A percentile compares a stretch with the other conserved stretches of the same genome.
These are phyloP conservation scores for Diaporthe humulicola DNA, from an alignment of 2,329 filamentous ascomycete genomes.

Conservation along the genomic window DNA sequence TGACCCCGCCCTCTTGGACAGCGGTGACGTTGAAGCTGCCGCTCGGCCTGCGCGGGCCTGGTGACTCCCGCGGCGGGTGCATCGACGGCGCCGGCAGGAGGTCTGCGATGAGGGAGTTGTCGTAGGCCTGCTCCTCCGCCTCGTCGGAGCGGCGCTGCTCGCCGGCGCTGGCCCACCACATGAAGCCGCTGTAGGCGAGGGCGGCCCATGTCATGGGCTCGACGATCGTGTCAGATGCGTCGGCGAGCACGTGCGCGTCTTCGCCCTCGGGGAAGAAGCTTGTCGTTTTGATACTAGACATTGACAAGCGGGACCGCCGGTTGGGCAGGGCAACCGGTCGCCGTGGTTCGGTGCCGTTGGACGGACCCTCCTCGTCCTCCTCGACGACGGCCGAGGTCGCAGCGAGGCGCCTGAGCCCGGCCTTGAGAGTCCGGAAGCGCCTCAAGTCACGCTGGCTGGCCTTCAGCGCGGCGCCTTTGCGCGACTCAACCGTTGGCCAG, in stretches of 20 bases:
- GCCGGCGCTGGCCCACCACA: slow-evolving; percentile 91
- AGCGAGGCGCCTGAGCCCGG: slow-evolving; percentile 68
- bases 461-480: slow-evolving; percentile 75
- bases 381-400: slow-evolving; percentile 40
- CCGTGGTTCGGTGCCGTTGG: slow-evolving; percentile 27
- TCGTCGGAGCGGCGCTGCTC: slow-evolving; percentile 75
- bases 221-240: slow-evolving; percentile 67
- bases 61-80: slow-evolving; percentile 30
- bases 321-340: slow-evolving; percentile 31
- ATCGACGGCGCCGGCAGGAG: slow-evolving; percentile 53
- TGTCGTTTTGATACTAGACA: slow-evolving; percentile 33
- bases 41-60: slow-evolving; percentile 37
- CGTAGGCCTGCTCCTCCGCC: slow-evolving; percentile 68
- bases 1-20: slow-evolving; percentile 47
- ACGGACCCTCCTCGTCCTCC: slow-evolving; percentile 32
- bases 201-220: slow-evolving; percentile 78
- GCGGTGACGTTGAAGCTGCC: slow-evolving; percentile 44
- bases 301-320: slow-evolving; percentile 37
- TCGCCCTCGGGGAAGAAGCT: slow-evolving; percentile 45
- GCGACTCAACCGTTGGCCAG: slow-evolving; percentile 83
- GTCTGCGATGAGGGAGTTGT: slow-evolving; percentile 69
- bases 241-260: slow-evolving; percentile 55
- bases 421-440: slow-evolving; percentile 78
- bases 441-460: slow-evolving; percentile 92
- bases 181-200: slow-evolving; percentile 84